Conservation (phyloP, 1,284 basidiomycete genomes). For the Chalciporus sp. region DNA sequence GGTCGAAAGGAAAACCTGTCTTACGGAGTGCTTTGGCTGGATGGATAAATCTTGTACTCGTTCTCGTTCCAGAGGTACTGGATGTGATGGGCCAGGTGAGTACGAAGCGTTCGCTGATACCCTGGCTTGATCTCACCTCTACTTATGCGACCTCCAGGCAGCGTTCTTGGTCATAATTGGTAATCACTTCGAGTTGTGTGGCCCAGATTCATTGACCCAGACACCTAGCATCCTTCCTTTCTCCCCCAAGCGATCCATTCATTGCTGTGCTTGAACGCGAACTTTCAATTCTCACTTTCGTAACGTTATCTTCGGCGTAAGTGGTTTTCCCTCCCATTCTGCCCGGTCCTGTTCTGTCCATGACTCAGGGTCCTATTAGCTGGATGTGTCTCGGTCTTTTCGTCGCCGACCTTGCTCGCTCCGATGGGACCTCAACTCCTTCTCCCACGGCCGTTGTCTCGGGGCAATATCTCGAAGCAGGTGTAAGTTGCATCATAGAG, state of each 20-base stretch:
- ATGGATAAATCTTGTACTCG: constrained; percentile 64
- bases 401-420: constrained; percentile 62
- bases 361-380: constrained; percentile 34
- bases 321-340: constrained; percentile 31
- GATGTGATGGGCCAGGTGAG: constrained; percentile 61
- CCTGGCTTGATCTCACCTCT: too few species aligned
- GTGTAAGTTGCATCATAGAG: constrained; percentile 38
- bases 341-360: too few species aligned
- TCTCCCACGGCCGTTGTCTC: constrained; percentile 42
- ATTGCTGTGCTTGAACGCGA: constrained; percentile 72
- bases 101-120: constrained; percentile 1
- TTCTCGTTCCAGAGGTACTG: constrained; percentile 59
- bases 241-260: constrained; percentile 71
- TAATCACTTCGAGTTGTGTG: constrained; percentile 27
- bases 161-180: constrained; percentile 70
- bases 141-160: constrained; percentile 43
- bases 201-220: not conserved
- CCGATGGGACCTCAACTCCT: constrained; percentile 43
- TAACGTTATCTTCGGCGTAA: constrained; percentile 63
- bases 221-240: constrained; percentile 58
- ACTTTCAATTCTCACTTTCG: constrained; percentile 57
- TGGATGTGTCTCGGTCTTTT: constrained; percentile 73
- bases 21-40: constrained; percentile 65
- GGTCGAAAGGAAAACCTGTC: constrained; percentile 65
- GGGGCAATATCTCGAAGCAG: constrained; percentile 63